Evolutionary conservation across 2,329 filamentous ascomycete species (phyloP).

Genomic region (Tolypocladium inflatum): DNA sequence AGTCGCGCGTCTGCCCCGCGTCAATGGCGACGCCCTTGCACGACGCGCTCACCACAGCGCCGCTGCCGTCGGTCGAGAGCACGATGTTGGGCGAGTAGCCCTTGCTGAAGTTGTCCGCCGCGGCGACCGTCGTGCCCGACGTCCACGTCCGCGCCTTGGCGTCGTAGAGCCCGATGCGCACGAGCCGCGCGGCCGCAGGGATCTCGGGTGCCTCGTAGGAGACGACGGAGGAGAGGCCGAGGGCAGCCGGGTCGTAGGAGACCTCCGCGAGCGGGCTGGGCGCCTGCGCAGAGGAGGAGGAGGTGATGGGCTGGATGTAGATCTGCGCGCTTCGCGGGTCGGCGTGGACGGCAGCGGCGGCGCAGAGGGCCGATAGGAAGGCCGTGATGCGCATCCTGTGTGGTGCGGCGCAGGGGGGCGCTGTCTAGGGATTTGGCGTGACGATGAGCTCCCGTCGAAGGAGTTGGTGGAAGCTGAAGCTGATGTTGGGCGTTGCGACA

Average conservation of each 20-base stretch:
- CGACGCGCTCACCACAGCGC: constrained; percentile 38
- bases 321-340: constrained; percentile 37
- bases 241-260: constrained; percentile 39
- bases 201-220: constrained; percentile 49
- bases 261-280: constrained; percentile 44
- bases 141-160: constrained; percentile 34
- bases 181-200: constrained; percentile 32
- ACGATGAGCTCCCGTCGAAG: neutral
- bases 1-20: constrained; percentile 55
- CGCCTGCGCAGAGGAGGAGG: constrained; percentile 14
- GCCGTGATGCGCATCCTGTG: constrained; percentile 30
- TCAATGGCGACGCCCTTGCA: constrained; percentile 50
- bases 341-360: constrained; percentile 28
- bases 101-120: constrained; percentile 48
- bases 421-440: neutral
- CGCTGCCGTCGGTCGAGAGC: constrained; percentile 37
- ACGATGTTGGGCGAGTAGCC: constrained; percentile 50
- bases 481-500: neutral
- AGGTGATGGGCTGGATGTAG: constrained; percentile 42
- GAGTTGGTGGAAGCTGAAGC: neutral
- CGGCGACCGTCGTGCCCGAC: constrained; percentile 45
- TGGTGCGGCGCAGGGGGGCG: neutral
- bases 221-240: constrained; percentile 34
- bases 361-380: constrained; percentile 32
- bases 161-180: constrained; percentile 52